Conservation (phyloP, 768 basidiomycete genomes). For the Xerocomus brunneocitrinus region DNA sequence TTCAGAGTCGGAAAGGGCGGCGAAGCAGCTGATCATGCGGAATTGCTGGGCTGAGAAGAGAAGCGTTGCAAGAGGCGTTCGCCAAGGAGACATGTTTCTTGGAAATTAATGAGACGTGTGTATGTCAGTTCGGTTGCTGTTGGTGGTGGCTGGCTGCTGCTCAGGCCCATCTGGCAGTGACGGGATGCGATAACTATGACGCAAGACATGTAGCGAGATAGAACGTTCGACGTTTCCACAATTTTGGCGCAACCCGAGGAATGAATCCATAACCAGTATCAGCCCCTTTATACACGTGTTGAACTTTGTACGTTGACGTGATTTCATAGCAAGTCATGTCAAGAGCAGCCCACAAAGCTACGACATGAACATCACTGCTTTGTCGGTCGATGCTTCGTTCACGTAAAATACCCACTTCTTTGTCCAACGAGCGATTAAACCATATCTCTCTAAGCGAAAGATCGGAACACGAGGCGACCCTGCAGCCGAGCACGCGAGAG, state of each 20-base stretch:
- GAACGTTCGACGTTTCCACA: constrained; percentile 10
- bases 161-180: not conserved
- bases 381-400: not conserved
- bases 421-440: constrained; percentile 3
- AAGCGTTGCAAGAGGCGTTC: constrained; percentile 18
- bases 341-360: not conserved
- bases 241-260: constrained; percentile 7
- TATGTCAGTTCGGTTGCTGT: constrained; percentile 13
- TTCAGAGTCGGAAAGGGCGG: constrained; percentile 16
- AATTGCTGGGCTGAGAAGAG: constrained; percentile 28
- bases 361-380: not conserved
- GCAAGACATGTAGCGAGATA: constrained; percentile 9
- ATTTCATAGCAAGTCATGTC: constrained; percentile 7
- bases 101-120: constrained; percentile 25
- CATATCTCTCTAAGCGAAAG: constrained; percentile 6
- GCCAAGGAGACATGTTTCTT: constrained; percentile 24
- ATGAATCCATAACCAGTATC: constrained; percentile 6
- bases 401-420: constrained; percentile 14
- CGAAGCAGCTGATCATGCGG: constrained; percentile 23
- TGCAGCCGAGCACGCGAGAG: constrained; percentile 22
- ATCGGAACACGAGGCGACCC: constrained; percentile 23
- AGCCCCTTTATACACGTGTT: constrained; percentile 19
- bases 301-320: constrained; percentile 5
- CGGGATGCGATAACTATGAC: not conserved
- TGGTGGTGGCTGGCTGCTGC: constrained; percentile 3